Percentiles rank a stretch among this genome's conserved stretches.
phyloP scores from a whole-genome alignment of 352 stramenopile species.

The Phytophthora pinifolia region DNA sequence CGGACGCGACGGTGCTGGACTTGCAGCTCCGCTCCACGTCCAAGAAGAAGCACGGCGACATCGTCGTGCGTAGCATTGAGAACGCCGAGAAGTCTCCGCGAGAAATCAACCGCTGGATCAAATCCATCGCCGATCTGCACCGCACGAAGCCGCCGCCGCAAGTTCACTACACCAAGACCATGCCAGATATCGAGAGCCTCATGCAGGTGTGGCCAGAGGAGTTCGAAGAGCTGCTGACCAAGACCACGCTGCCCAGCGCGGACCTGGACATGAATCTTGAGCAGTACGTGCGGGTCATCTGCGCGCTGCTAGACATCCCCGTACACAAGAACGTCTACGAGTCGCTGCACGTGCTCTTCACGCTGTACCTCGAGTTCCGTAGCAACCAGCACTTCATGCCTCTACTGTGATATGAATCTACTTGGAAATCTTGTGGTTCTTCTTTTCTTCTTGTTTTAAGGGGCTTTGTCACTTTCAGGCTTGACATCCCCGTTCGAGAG shows the following conservation, averaged over 20 bases:
- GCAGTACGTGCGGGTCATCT: slow-evolving; percentile 93
- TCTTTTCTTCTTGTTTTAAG: no score
- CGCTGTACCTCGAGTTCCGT: slow-evolving; percentile 91
- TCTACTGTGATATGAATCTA: slow-evolving; percentile 22
- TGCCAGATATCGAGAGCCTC: slow-evolving; percentile 94
- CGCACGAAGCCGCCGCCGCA: slow-evolving; percentile 91
- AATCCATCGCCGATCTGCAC: slow-evolving; percentile 94
- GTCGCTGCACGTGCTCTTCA: slow-evolving; percentile 95
- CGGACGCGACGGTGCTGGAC: slow-evolving; percentile 94
- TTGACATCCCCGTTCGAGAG: slow-evolving; percentile 16
- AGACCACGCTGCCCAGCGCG: slow-evolving; percentile 67
- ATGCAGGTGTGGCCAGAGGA: slow-evolving; percentile 93
- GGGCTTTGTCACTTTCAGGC: slow-evolving; percentile 23
- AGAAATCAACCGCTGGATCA: slow-evolving; percentile 96
- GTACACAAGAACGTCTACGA: slow-evolving; percentile 95
- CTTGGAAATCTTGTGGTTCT: neutral
- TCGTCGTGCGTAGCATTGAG: slow-evolving; percentile 93
- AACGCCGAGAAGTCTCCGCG: slow-evolving; percentile 92
- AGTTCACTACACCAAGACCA: slow-evolving; percentile 93
- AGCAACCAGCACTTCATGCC: slow-evolving; percentile 94
- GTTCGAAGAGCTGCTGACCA: slow-evolving; percentile 79
- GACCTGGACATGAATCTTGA: slow-evolving; percentile 93
- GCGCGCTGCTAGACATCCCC: slow-evolving; percentile 94
- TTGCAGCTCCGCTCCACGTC: slow-evolving; percentile 93
- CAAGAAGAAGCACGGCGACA: slow-evolving; percentile 94